Evolutionary conservation across 2,329 filamentous ascomycete species (phyloP), one percentile per base, ranked within the genome.

Genomic region (Colletotrichum orbiculare): DNA sequence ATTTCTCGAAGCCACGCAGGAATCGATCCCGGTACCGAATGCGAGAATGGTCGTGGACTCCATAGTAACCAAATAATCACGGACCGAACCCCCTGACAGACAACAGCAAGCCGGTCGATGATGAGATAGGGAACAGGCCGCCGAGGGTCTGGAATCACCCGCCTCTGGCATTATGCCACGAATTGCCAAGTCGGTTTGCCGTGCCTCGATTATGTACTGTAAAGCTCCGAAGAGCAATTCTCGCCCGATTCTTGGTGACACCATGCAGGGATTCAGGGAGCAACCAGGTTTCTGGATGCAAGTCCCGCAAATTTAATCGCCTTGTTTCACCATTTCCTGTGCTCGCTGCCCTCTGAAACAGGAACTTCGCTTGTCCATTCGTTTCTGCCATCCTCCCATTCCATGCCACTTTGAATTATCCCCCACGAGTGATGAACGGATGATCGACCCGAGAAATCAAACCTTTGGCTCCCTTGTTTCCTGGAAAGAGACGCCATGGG

Each of bases 361-460:
- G 25, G 12, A 49, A 13, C 35, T 45, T 11, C 46, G 37, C 48
- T 34, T 54, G 48, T 45, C 38, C 45, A 4, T 33, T 54, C 15
- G 43, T 59, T 48, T 9, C 54, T 34, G 8, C 12, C 17, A 7
- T 60, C 17, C 15, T 35, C 41, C 34, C 39, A 45, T 58, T 15
- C n/a, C 47, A 4, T n/a, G 38, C 39, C 15, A 45, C 12, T 15
- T 17, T 11, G 17, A 37, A 25, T 3, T 25, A 25, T 34, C 42
- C 38, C 35, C 52, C 33, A 42, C 56, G 34, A 35, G 8, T 35
- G 33, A 56, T 17, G 55, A 25, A 42, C 60, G 60, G 60, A 54
- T 64, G 55, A 64, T 64, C 48, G 55, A 60, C 60, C 60, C 60
- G 55, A 39, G 38, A 42, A 43, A 41, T 53, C 37, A 47, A 33